Percentiles rank a stretch among this genome's conserved stretches.
Evolutionary conservation across 164 flowering plant genomes (phyloP).

Genomic region (Vitis amurensis): DNA sequence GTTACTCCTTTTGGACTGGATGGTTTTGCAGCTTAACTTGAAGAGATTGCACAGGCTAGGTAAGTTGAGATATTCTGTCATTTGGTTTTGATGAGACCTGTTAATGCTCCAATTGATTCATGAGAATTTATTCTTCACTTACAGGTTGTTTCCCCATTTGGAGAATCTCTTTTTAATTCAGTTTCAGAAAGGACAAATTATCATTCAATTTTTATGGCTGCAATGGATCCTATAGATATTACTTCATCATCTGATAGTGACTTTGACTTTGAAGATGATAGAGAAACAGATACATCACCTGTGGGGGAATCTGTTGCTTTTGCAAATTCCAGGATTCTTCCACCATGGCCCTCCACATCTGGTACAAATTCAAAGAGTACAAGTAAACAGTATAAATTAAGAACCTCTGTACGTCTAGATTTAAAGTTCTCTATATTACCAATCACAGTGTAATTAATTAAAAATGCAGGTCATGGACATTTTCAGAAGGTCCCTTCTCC

Average conservation of each 20-base stretch:
- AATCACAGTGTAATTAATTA: neutral
- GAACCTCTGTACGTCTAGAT: neutral
- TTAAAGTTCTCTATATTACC: neutral
- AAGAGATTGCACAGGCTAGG: conserved; percentile 19
- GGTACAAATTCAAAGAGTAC: conserved; percentile 22
- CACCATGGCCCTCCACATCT: conserved; percentile 40
- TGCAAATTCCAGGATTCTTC: conserved; percentile 41
- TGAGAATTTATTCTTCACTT: conserved; percentile 6
- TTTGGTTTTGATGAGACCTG: neutral
- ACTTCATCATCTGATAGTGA: conserved; percentile 83
- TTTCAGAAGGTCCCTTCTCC: conserved; percentile 25
- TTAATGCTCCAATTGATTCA: neutral
- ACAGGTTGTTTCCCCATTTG: conserved; percentile 23
- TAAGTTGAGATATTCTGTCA: conserved; percentile 10
- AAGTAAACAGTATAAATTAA: conserved; percentile 10
- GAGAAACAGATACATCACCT: conserved; percentile 14
- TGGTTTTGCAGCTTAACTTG: conserved; percentile 28
- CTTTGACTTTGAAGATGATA: conserved; percentile 35
- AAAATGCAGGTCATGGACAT: conserved; percentile 38
- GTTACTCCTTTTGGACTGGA: conserved; percentile 20
- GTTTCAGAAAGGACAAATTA: conserved; percentile 10
- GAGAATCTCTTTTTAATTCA: conserved; percentile 12
- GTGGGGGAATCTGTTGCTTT: conserved; percentile 20
- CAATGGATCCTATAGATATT: conserved; percentile 60
- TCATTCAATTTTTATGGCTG: conserved; percentile 13